phyloP scores from a whole-genome alignment of 176 grass and related monocot genomes.

The Oropetium thomaeum region DNA sequence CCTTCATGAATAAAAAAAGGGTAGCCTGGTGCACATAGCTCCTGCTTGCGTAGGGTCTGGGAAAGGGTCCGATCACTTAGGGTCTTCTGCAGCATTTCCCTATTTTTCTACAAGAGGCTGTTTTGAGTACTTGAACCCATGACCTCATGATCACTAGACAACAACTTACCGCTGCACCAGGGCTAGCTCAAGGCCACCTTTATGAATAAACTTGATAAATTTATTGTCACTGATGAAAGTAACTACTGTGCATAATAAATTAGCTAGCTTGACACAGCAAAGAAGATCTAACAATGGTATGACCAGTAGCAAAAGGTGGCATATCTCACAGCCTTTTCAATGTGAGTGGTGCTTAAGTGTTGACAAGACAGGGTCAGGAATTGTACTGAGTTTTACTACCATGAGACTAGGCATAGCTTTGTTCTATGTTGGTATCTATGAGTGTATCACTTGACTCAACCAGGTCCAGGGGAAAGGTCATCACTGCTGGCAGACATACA shows the following conservation, averaged over 20 bases:
- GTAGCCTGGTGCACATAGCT: too few relatives aligned
- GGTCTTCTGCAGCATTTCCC: too few relatives aligned
- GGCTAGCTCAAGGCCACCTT: too few relatives aligned
- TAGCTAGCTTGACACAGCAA: slow-evolving; percentile 11
- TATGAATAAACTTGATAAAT: background rate
- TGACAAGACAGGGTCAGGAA: background rate
- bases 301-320: background rate
- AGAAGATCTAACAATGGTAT: slow-evolving; percentile 15
- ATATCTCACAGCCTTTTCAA: background rate
- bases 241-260: background rate
- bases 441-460: background rate
- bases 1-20: background rate
- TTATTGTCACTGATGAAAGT: background rate
- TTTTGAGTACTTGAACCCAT: too few relatives aligned
- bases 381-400: background rate
- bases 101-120: too few relatives aligned
- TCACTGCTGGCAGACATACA: background rate
- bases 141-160: too few relatives aligned
- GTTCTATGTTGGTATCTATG: background rate
- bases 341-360: background rate
- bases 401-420: background rate
- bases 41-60: too few relatives aligned
- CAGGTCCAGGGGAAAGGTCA: background rate
- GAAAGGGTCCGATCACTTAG: too few relatives aligned
- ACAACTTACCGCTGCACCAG: too few relatives aligned